A percentile compares a stretch with the other conserved stretches of the same genome.
Conservation (phyloP, 345 rosid genomes). For the Eucalyptus albens region DNA sequence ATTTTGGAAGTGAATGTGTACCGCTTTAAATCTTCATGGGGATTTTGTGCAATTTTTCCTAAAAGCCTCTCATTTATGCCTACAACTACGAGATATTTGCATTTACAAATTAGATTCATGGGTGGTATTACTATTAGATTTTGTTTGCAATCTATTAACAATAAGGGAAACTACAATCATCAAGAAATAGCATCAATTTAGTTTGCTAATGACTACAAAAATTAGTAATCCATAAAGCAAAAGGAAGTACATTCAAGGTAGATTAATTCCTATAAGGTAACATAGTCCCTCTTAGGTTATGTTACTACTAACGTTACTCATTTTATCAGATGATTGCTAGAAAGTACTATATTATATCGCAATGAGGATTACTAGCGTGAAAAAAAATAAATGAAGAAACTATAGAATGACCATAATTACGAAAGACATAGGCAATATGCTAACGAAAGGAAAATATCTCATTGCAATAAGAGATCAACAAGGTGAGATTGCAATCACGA, state of each 20-base stretch:
- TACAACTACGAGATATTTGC: no score
- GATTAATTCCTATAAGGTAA: not conserved
- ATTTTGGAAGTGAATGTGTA: no score
- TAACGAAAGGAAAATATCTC: no score
- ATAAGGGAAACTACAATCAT: not conserved
- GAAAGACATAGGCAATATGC: not conserved
- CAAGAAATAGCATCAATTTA: not conserved
- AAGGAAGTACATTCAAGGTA: not conserved
- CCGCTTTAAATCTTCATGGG: no score
- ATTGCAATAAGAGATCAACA: not conserved
- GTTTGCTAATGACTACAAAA: not conserved
- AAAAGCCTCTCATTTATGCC: no score
- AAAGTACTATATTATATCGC: no score
- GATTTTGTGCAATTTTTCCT: no score
- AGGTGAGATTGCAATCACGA: not conserved
- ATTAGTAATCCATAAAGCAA: not conserved
- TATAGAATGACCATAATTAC: no score
- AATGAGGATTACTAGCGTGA: not conserved
- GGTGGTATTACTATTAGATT: not conserved
- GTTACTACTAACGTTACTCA: not conserved
- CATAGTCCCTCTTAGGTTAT: not conserved
- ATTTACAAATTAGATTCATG: not conserved
- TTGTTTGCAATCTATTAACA: not conserved
- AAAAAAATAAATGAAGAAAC: no score
- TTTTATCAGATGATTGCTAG: not conserved